These are phyloP conservation scores for Rusavskia elegans DNA, from an alignment of 495 filamentous ascomycete genomes.

Conservation along the genomic window DNA sequence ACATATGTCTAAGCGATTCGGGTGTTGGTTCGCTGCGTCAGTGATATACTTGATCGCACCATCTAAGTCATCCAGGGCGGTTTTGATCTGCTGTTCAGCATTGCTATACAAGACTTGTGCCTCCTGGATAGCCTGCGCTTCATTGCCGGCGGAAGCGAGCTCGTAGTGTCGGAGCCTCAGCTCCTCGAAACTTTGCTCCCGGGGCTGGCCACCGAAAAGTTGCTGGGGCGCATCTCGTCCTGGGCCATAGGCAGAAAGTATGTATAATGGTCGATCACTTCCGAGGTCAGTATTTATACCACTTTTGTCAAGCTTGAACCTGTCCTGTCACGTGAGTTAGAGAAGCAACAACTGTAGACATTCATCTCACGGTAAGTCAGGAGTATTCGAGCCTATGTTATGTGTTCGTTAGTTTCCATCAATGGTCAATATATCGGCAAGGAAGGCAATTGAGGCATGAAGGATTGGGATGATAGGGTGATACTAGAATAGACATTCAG, in stretches of 20 bases:
- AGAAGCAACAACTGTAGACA: neutral
- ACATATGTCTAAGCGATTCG: slow-evolving; percentile 63
- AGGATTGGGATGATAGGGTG: slow-evolving; percentile 10
- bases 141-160: slow-evolving; percentile 39
- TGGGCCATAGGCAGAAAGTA: slow-evolving; percentile 71
- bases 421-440: neutral
- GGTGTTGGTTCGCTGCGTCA: slow-evolving; percentile 53
- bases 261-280: slow-evolving; percentile 57
- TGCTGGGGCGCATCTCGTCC: slow-evolving; percentile 55
- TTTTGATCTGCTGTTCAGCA: slow-evolving; percentile 53
- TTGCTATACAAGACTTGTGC: slow-evolving; percentile 39
- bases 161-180: slow-evolving; percentile 53
- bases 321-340: neutral
- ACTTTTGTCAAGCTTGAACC: slow-evolving; percentile 10
- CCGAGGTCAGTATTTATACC: slow-evolving; percentile 9
- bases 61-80: slow-evolving; percentile 45
- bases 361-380: neutral
- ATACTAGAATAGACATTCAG: slow-evolving; percentile 1
- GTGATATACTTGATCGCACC: slow-evolving; percentile 59
- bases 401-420: neutral
- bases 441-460: neutral
- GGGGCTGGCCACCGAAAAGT: slow-evolving; percentile 59
- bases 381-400: neutral
- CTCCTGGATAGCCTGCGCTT: slow-evolving; percentile 49
- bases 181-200: slow-evolving; percentile 77